Base-by-base conservation (phyloP, 225 moss, liverwort and hornwort species). In the Rhytidiadelphus loreus region DNA sequence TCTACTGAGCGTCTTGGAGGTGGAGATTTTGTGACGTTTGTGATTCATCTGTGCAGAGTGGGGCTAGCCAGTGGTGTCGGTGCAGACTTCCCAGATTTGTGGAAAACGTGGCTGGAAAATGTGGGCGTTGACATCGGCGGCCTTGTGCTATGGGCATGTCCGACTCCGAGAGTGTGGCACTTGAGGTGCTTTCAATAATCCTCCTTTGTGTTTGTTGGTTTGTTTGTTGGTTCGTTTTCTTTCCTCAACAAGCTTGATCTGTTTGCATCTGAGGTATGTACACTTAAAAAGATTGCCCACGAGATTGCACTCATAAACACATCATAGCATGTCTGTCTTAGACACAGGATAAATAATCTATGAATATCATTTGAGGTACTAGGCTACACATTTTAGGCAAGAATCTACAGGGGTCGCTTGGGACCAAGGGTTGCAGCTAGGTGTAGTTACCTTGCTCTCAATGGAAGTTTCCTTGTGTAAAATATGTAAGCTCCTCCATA, bases 121-220 rank as follows among this genome's bases (percentile, higher is more conserved):
- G 93, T 90, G 87, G 94, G 93, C 83, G 93, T 98, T 80, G 98
- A 98, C 90, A 88, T 89, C 39, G 66, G 56, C 56, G 96, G 97
- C 56, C 94, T 98, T 64, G 80, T 94, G 83, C 80, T 85, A 5
- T 96, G 97, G 97, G 92, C 96, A 56, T 94, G 89, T 82, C 88
- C 94, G 83, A 95, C 97, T 75, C 85, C 95, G 48, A 94, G 98
- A 92, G 94, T 97, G 59, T 98, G 95, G 98, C 97, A 98, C 92
- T 91, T 92, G 92, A 94, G 97, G 93, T 87, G 86, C 86, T 74
- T 83, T 93, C 41, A 32, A 61, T 71, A 43, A 71, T 15, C n/a
- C 32, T 8, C 28, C 21, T 18, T 59, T 61, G 12, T 59, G 6
- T 61, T 18, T 59, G 7, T 69, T 83, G 56, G 39, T 22, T 13